Percentiles rank a stretch among this genome's conserved stretches.
These are phyloP conservation scores for Russula foetens DNA, from an alignment of 768 basidiomycete genomes.

Conservation along the genomic window DNA sequence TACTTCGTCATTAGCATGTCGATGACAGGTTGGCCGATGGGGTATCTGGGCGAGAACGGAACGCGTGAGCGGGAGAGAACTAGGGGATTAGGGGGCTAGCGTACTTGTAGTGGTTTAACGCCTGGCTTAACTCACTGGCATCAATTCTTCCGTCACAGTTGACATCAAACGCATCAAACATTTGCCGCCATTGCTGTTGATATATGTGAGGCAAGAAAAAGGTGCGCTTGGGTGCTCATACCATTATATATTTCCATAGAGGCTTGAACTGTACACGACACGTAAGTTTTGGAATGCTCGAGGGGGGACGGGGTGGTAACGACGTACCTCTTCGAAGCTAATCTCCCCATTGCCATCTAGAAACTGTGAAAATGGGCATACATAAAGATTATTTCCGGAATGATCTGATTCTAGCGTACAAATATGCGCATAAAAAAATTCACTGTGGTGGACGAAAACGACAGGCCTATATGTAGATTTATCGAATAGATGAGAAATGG, in stretches of 20 bases:
- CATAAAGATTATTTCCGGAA: neutral
- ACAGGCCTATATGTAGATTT: neutral
- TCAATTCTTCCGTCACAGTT: neutral
- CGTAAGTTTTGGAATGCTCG: neutral
- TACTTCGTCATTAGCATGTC: slow-evolving; percentile 9
- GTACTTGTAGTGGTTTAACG: slow-evolving; percentile 1
- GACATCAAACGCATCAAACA: neutral
- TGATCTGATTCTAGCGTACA: neutral
- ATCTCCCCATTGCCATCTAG: neutral
- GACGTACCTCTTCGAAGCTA: slow-evolving; percentile 1
- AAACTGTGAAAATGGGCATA: neutral
- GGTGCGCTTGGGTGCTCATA: neutral
- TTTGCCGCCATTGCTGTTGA: neutral
- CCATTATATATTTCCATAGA: neutral
- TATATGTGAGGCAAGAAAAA: neutral
- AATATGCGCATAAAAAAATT: slow-evolving; percentile 7
- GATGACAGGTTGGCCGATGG: neutral
- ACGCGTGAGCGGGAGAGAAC: neutral
- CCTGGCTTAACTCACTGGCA: neutral
- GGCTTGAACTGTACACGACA: neutral
- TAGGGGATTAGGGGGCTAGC: neutral
- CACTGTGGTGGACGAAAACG: neutral
- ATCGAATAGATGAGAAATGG: neutral
- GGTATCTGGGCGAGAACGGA: neutral
- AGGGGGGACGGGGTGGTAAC: no score